Base-by-base conservation (phyloP, 2,329 filamentous ascomycete genomes). In the Alternaria incomplexa region DNA sequence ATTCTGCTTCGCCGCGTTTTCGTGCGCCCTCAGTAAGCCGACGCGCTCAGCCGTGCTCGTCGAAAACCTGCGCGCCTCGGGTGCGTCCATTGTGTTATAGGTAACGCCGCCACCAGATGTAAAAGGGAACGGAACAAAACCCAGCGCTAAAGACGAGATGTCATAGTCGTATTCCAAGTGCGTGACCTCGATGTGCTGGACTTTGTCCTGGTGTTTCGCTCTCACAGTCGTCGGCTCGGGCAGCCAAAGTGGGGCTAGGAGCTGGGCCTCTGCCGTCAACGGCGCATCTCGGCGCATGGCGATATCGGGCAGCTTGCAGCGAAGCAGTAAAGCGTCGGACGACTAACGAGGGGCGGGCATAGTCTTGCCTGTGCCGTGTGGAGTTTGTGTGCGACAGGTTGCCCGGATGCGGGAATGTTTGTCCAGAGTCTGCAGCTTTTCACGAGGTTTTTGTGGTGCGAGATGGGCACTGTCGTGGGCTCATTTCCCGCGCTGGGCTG, bases 11-110 rank as follows among this genome's bases (percentile, higher is more conserved):
- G 62, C 59, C 3, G 56, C 64, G 32, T 67, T 58, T 17, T 69
- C 67, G 46, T 71, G 68, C 30, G 73, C 64, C 20, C 64, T 67
- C 22, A 77, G 59, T 30, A 79, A 65, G 23, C 70, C 70, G 30
- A 70, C 67, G 56, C 71, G 66, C 62, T 73, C 71, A 50, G 73
- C 71, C 15, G 72, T 74, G 43, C 66, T 72, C 13, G 69, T 64
- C 1, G 73, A 77, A 51, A 79, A 79, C 23, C 76, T 67, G 40
- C 76, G 70, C 22, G 75, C 72, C 20, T 73, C 76, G 17, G 64
- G 66, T 15, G 73, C 69, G 55, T 78, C 77, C 77, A 79, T 79
- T 32, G 70, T 67, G 55, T 56, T 65, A 47, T 63, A 70, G 30
- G 52, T 63, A 36, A 63, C 57, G 22, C 62, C 63, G 32, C 71